Conservation (phyloP, 352 stramenopile species). For the Plasmopara viticola region DNA sequence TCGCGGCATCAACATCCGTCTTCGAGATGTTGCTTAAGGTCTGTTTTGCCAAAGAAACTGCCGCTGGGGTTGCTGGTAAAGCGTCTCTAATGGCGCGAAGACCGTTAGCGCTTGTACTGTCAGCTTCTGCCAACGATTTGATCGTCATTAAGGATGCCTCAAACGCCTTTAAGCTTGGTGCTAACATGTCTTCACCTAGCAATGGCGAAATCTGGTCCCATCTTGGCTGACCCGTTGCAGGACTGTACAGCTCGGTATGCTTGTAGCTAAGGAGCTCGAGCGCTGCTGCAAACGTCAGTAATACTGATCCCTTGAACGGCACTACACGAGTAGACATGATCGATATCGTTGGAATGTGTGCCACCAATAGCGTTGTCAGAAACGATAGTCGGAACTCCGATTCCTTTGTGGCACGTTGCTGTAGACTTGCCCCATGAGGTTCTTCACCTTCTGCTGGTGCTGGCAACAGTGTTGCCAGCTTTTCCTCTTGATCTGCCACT, state of each 20-base stretch:
- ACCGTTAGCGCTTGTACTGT: constrained; percentile 14
- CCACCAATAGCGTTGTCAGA: constrained; percentile 44
- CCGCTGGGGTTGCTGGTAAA: constrained; percentile 13
- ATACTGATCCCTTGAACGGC: constrained; percentile 47
- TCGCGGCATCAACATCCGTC: constrained; percentile 43
- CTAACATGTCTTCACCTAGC: constrained; percentile 33
- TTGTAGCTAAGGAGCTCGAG: constrained; percentile 45
- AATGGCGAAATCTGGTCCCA: constrained; percentile 61
- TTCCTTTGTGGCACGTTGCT: constrained; percentile 36
- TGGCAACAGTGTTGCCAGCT: constrained; percentile 39
- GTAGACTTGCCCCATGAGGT: constrained; percentile 17
- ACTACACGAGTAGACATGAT: constrained; percentile 38
- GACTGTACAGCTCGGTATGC: constrained; percentile 34
- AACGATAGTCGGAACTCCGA: constrained; percentile 46
- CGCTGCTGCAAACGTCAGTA: constrained; percentile 42
- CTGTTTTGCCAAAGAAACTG: constrained; percentile 34
- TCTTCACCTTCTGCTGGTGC: constrained; percentile 22
- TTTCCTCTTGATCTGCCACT: constrained; percentile 59
- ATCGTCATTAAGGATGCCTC: constrained; percentile 12
- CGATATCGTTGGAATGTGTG: constrained; percentile 45
- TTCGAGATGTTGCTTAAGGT: constrained; percentile 39
- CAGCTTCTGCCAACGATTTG: constrained; percentile 7
- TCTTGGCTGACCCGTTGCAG: constrained; percentile 45
- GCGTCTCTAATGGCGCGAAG: constrained; percentile 14
- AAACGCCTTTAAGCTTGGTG: constrained; percentile 28